Base-by-base conservation (phyloP, 1,139 yeast genomes). In the Suhomyces bokatorum region DNA sequence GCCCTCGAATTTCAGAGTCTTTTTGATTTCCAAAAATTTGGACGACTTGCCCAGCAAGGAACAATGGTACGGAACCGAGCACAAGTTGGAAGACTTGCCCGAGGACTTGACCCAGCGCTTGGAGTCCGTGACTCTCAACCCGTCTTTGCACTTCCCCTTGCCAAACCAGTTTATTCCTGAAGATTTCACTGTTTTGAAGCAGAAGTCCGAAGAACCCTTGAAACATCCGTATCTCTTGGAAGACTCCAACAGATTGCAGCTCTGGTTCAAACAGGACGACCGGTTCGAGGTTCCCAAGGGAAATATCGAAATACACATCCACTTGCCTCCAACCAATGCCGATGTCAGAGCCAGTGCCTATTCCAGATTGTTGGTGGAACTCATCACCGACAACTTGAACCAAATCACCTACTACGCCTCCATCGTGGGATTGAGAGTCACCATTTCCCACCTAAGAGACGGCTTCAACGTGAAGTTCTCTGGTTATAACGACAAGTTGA, bases 241-340 rank as follows among this genome's bases (percentile, higher is more conserved):
- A 32, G 72, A 72, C 39, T 57, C 60, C 31, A 56, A 57, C 27
- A 65, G 61, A 45, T 55, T 62, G 44, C 75, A 72, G 55, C 70
- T 89, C 31, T 93, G 99, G 99, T 89, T 76, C 64, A 93, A 91
- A 62, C 86, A 86, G 58, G 97, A 93, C 66, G 97, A 93, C 54
- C 81, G 85, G 39, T 88, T 93, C 59, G 81, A 87, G 73, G 86
- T 87, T 14, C 99, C 99, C 38, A 87, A 91, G 64, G 95, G 95
- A 1, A 73, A 80, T 39, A 78, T 89, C 28, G 80, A 80, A 40
- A 64, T 87, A 40, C 73, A 79, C 38, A 71, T 93, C 50, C 86
- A 84, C 52, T 67, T 81, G 49, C 96, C 97, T 1, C 69, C 75
- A 10, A 73, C 87, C 0, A 77, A 77, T 41, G 66, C 76, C 1